Evolutionary conservation across 192 early-diverging fungal genomes (phyloP), one percentile per base, ranked within the genome.

Genomic region (Podila clonocystis): DNA sequence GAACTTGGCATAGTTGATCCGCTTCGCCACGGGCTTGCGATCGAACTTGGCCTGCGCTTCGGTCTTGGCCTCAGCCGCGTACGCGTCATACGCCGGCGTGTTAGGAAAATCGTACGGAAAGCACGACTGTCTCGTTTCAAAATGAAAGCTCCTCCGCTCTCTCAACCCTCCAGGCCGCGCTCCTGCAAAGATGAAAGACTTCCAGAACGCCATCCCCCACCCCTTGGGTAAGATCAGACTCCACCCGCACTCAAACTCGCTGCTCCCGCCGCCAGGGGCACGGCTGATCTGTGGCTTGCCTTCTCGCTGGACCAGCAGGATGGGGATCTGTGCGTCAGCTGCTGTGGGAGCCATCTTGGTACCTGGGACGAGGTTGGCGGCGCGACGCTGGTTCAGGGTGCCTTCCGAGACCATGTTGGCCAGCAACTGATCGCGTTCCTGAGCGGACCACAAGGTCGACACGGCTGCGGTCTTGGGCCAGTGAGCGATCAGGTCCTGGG

Each of bases 101-200:
- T 92, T 93, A 7, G 94, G 93, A 80, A 87, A 94, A 80, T 98
- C 94, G 61, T 93, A 90, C 17, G 98, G 97, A 73, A 95, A 97
- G 58, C 85, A 89, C 0, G 94, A 86, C 50, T 91, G 76, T 0
- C 91, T 91, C 8, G 89, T 85, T 83, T 99, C 97, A 61, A 95
- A 95, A 60, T 91, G 88, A 49, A 94, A 72, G 50, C 86, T 86
- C 50, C 88, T 80, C 1, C 90, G 82, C 66, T 99, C 96, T 8
- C 91, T 75, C 33, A 94, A 73, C 30, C 97, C 97, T 33, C 91
- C 92, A 4, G 91, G 90, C 60, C 94, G 87, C 2, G 93, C 94
- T 15, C 97, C 97, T 2, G 94, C 94, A 86, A 95, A 97, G 22
- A 93, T 83, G 24, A 99, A 85, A 19, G 91, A 88, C 82, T 94